Conservation (phyloP, 192 early-diverging fungal genomes). For the Umbelopsis isabellina region DNA sequence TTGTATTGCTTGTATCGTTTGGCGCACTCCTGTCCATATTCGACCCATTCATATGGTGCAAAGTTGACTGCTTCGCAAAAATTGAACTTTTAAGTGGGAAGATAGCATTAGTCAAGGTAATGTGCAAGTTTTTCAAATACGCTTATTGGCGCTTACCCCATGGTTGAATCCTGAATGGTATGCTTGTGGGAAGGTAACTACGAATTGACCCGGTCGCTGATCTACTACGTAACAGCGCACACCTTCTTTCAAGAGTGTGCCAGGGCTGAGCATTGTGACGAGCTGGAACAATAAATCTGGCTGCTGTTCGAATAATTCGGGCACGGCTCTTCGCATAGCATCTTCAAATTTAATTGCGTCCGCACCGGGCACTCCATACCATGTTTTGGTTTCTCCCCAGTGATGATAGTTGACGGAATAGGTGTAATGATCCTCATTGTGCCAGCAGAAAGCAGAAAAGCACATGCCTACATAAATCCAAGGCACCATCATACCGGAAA, state of each 20-base stretch:
- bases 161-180: slow-evolving; percentile 99
- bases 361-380: slow-evolving; percentile 92
- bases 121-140: background rate
- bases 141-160: slow-evolving; percentile 58
- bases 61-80: slow-evolving; percentile 98
- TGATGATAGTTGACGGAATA: slow-evolving; percentile 98
- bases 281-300: slow-evolving; percentile 94
- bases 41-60: slow-evolving; percentile 90
- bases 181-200: slow-evolving; percentile 92
- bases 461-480: slow-evolving; percentile 98
- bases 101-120: slow-evolving; percentile 18
- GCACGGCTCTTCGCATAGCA: slow-evolving; percentile 76
- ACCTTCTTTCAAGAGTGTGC: slow-evolving; percentile 65
- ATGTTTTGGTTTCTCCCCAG: slow-evolving; percentile 96
- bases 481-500: slow-evolving; percentile 96
- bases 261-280: slow-evolving; percentile 89
- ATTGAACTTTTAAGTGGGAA: slow-evolving; percentile 70
- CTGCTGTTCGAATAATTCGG: slow-evolving; percentile 87
- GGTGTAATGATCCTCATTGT: slow-evolving; percentile 96
- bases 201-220: slow-evolving; percentile 92
- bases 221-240: slow-evolving; percentile 80
- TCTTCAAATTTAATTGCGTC: slow-evolving; percentile 84
- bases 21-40: slow-evolving; percentile 79
- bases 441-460: slow-evolving; percentile 98
- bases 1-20: slow-evolving; percentile 78